Percentiles rank a stretch among this genome's conserved stretches.
phyloP scores from a whole-genome alignment of 148 eudicot genomes.

The Spergularia bocconei region DNA sequence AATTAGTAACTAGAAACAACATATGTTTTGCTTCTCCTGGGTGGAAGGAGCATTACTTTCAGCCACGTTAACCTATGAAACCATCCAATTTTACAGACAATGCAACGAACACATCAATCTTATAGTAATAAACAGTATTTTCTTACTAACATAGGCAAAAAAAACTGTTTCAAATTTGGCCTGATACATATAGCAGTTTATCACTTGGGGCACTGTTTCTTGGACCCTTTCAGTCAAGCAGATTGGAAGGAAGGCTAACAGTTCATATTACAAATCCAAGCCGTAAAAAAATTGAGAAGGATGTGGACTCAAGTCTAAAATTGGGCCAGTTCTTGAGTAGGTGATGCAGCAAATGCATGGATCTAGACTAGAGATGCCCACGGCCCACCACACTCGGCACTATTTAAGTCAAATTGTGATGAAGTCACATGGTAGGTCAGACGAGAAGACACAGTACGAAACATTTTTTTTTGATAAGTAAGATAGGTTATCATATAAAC shows the following conservation, averaged over 20 bases:
- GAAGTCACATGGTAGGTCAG: too few species aligned
- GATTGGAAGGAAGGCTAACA: not conserved
- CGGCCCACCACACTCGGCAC: too few species aligned
- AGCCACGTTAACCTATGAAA: conserved; percentile 8
- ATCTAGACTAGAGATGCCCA: too few species aligned
- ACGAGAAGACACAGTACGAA: too few species aligned
- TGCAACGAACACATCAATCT: not conserved
- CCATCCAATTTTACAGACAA: not conserved
- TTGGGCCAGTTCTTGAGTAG: too few species aligned
- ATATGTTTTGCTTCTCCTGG: not conserved
- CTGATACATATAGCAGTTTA: not conserved
- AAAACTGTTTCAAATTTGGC: not conserved
- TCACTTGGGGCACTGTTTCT: not conserved
- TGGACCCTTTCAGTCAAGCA: not conserved
- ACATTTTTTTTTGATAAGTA: too few species aligned
- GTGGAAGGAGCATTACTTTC: not conserved
- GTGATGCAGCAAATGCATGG: too few species aligned
- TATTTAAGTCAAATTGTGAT: too few species aligned
- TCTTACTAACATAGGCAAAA: not conserved
- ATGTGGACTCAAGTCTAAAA: too few species aligned
- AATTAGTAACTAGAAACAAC: not conserved
- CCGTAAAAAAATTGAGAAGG: too few species aligned
- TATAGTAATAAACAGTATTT: not conserved
- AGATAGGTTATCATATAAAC: too few species aligned
- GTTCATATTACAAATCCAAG: not conserved